A percentile compares a stretch with the other conserved stretches of the same genome.
Conservation (phyloP, 2,329 filamentous ascomycete species). For the Colletotrichum horii region DNA sequence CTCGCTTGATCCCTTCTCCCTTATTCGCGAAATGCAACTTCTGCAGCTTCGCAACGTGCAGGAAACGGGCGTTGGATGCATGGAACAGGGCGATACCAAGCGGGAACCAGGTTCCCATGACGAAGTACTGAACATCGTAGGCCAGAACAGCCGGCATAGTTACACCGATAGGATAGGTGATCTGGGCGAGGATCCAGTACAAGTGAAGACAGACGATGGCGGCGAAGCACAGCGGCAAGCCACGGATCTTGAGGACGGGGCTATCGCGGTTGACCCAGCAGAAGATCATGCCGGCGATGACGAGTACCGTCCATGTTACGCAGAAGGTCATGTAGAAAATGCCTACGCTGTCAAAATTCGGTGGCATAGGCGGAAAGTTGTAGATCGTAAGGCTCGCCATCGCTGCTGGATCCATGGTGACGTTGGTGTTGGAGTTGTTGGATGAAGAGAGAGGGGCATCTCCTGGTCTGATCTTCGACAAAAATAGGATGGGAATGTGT, state of each 20-base stretch:
- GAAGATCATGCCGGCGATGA: conserved; percentile 39
- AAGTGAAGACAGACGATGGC: conserved; percentile 42
- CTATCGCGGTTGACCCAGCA: conserved; percentile 36
- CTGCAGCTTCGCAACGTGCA: conserved; percentile 55
- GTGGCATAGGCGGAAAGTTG: conserved; percentile 29
- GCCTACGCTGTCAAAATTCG: conserved; percentile 31
- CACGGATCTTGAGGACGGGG: conserved; percentile 44
- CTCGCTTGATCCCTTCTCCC: not conserved
- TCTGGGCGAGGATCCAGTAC: conserved; percentile 45
- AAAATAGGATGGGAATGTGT: not conserved
- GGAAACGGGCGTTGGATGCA: conserved; percentile 57
- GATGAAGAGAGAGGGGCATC: not conserved
- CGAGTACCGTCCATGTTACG: conserved; percentile 30
- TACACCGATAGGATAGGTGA: conserved; percentile 46
- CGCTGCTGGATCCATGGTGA: not conserved
- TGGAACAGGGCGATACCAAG: conserved; percentile 64
- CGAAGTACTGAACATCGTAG: conserved; percentile 60
- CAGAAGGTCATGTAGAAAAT: conserved; percentile 33
- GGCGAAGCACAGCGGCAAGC: conserved; percentile 43
- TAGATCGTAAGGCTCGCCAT: conserved; percentile 29
- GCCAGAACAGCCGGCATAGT: conserved; percentile 43
- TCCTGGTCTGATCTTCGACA: not conserved
- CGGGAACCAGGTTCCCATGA: conserved; percentile 64
- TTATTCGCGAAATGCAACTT: conserved; percentile 27
- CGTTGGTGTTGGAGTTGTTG: not conserved